Evolutionary conservation across 2,329 filamentous ascomycete species (phyloP).

Genomic region (Aureobasidium sp.): DNA sequence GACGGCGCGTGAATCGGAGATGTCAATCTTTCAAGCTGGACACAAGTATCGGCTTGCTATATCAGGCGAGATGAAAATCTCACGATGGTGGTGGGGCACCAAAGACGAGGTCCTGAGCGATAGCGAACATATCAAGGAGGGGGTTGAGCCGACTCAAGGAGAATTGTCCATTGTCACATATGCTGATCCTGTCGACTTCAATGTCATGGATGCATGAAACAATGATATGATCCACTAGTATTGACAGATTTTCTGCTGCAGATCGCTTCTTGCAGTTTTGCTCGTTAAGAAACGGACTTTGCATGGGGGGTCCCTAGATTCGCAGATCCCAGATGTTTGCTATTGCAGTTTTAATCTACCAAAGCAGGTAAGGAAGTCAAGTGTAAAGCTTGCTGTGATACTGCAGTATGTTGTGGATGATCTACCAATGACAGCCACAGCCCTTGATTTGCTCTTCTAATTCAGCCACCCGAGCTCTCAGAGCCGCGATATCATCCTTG

Average conservation of each 20-base stretch:
- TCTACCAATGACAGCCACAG: background rate
- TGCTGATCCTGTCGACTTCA: background rate
- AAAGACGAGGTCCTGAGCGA: background rate
- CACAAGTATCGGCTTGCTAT: background rate
- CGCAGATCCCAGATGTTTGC: no score
- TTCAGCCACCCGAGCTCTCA: background rate
- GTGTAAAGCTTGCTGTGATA: no score
- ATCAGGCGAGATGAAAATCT: background rate
- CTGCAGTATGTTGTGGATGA: no score
- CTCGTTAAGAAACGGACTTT: no score
- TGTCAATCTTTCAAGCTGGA: background rate
- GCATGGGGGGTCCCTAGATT: no score
- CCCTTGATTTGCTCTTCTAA: background rate
- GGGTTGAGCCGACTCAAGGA: background rate
- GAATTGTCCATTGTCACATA: background rate
- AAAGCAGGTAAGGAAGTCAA: no score
- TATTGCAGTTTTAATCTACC: no score
- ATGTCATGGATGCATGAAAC: background rate
- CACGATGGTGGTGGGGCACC: background rate
- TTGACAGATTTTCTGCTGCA: no score
- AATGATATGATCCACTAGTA: no score
- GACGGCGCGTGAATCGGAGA: background rate
- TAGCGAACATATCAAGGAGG: background rate
- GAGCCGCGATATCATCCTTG: background rate
- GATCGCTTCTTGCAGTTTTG: no score